These are phyloP conservation scores for Diaporthe velutina DNA, from an alignment of 2,329 filamentous ascomycete genomes.

Conservation along the genomic window DNA sequence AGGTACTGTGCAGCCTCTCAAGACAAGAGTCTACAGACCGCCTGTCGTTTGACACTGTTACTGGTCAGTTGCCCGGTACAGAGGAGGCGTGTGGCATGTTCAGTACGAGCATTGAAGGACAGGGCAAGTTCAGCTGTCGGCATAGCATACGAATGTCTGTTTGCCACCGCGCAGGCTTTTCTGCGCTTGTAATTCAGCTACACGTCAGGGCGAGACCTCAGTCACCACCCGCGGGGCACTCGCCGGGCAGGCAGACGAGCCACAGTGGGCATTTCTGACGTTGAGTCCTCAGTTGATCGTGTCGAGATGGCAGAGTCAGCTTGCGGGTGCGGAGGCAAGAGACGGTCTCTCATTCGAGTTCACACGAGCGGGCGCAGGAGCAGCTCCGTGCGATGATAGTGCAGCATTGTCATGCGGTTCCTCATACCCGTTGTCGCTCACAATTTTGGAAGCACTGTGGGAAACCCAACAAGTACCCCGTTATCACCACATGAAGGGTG, in stretches of 20 bases:
- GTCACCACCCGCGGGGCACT: neutral
- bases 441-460: constrained; percentile 39
- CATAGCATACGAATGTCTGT: constrained; percentile 29
- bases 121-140: constrained; percentile 29
- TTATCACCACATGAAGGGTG: constrained; percentile 31
- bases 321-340: constrained; percentile 28
- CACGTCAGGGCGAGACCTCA: neutral
- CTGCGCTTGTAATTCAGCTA: neutral
- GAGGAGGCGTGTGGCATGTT: constrained; percentile 23
- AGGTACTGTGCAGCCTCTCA: constrained; percentile 26
- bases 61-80: constrained; percentile 30
- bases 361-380: constrained; percentile 34
- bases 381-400: constrained; percentile 39
- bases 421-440: constrained; percentile 40
- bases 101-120: constrained; percentile 29
- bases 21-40: constrained; percentile 29
- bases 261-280: constrained; percentile 25
- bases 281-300: constrained; percentile 21
- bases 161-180: constrained; percentile 36
- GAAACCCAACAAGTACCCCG: constrained; percentile 21
- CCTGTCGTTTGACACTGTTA: constrained; percentile 12
- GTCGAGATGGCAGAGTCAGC: constrained; percentile 19
- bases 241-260: constrained; percentile 15
- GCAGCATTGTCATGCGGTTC: constrained; percentile 35
- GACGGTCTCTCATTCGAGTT: constrained; percentile 31